Percentiles rank a stretch among this genome's conserved stretches.
Evolutionary conservation across 1,284 basidiomycete genomes (phyloP).

Genomic region (Lentinula novae-zelandiae): DNA sequence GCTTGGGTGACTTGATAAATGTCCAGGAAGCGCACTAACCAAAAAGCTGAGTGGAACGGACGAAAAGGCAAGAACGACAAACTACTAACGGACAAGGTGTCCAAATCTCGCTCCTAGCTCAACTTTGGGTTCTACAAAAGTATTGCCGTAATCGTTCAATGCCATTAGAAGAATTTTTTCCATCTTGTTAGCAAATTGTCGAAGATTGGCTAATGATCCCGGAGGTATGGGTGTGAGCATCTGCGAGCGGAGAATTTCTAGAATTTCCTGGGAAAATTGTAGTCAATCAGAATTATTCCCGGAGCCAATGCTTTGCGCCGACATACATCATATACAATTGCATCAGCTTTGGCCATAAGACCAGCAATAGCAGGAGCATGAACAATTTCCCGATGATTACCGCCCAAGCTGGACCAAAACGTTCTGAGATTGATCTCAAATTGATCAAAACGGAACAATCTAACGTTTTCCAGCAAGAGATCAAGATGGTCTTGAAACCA

Average conservation of each 20-base stretch:
- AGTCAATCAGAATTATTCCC: background rate
- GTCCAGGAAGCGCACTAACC: slow-evolving; percentile 78
- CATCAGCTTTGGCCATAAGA: slow-evolving; percentile 84
- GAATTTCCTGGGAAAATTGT: slow-evolving; percentile 62
- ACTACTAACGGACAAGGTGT: slow-evolving; percentile 75
- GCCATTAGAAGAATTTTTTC: slow-evolving; percentile 81
- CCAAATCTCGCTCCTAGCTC: slow-evolving; percentile 86
- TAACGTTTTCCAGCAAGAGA: slow-evolving; percentile 69
- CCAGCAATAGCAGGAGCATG: slow-evolving; percentile 85
- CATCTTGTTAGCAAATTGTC: slow-evolving; percentile 86
- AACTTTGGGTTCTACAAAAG: slow-evolving; percentile 88
- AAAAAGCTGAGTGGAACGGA: background rate
- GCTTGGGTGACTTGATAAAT: slow-evolving; percentile 89
- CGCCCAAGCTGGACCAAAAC: slow-evolving; percentile 75
- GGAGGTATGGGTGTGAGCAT: slow-evolving; percentile 76
- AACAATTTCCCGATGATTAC: slow-evolving; percentile 77
- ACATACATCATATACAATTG: slow-evolving; percentile 80
- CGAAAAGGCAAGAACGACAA: slow-evolving; percentile 5
- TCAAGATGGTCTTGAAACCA: slow-evolving; percentile 88
- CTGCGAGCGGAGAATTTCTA: slow-evolving; percentile 78
- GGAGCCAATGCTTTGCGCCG: background rate
- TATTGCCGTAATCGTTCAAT: slow-evolving; percentile 78
- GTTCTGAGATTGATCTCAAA: slow-evolving; percentile 81
- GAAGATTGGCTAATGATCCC: slow-evolving; percentile 62
- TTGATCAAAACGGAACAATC: slow-evolving; percentile 78